These are phyloP conservation scores for Colletotrichum orchidophilum DNA, from an alignment of 2,329 filamentous ascomycete species.

Conservation along the genomic window DNA sequence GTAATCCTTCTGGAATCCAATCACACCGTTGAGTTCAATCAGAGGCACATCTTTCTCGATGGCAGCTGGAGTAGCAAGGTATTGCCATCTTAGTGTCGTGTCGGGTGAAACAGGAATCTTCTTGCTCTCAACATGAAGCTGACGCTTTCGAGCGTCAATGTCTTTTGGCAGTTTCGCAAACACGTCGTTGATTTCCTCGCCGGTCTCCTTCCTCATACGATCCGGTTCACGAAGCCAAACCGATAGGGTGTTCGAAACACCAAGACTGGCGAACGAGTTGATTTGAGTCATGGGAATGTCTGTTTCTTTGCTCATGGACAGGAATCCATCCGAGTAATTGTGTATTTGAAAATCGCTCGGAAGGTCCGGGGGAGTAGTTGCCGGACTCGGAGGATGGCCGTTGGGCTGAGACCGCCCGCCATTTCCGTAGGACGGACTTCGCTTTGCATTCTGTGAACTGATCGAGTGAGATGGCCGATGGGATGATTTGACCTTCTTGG, in stretches of 20 bases:
- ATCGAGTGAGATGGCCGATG: slow-evolving; percentile 83
- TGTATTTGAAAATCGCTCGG: slow-evolving; percentile 71
- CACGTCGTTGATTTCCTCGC: slow-evolving; percentile 72
- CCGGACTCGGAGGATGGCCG: slow-evolving; percentile 75
- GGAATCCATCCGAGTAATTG: slow-evolving; percentile 79
- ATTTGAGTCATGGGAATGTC: slow-evolving; percentile 69
- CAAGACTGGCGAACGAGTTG: slow-evolving; percentile 82
- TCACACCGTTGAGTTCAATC: slow-evolving; percentile 79
- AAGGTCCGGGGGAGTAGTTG: slow-evolving; percentile 75
- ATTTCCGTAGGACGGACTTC: slow-evolving; percentile 72
- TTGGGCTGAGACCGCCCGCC: slow-evolving; percentile 62
- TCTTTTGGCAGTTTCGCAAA: slow-evolving; percentile 66
- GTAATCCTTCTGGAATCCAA: slow-evolving; percentile 79
- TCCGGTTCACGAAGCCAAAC: slow-evolving; percentile 81
- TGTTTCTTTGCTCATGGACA: slow-evolving; percentile 75
- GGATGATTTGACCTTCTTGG: slow-evolving; percentile 83
- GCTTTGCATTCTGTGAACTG: slow-evolving; percentile 72
- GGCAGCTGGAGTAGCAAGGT: slow-evolving; percentile 61
- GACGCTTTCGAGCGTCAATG: slow-evolving; percentile 53
- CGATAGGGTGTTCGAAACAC: slow-evolving; percentile 78
- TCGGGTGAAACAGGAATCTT: slow-evolving; percentile 58
- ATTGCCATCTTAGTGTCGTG: slow-evolving; percentile 75
- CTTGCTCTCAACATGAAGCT: slow-evolving; percentile 61
- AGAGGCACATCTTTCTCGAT: slow-evolving; percentile 67
- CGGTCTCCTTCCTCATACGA: slow-evolving; percentile 73